Conservation (phyloP, 768 basidiomycete genomes). For the Kwoniella sp. region DNA sequence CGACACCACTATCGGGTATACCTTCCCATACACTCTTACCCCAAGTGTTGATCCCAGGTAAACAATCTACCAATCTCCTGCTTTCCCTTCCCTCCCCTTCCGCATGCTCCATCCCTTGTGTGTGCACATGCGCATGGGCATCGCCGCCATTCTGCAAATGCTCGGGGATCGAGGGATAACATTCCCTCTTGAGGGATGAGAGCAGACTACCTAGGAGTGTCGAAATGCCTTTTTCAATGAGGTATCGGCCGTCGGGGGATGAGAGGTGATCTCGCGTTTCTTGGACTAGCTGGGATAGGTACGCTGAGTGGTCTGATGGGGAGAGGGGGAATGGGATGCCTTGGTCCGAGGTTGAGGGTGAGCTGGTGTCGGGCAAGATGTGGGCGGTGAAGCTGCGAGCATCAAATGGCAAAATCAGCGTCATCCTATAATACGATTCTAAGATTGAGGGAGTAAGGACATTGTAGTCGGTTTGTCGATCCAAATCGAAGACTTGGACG, state of each 20-base stretch:
- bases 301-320: constrained; percentile 57
- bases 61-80: constrained; percentile 72
- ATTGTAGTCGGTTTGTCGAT: no score
- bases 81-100: constrained; percentile 27
- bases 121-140: constrained; percentile 6
- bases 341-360: constrained; percentile 4
- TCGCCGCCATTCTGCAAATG: constrained; percentile 24
- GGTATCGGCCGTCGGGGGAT: constrained; percentile 70
- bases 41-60: constrained; percentile 81
- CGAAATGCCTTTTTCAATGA: constrained; percentile 74
- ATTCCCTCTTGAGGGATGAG: constrained; percentile 63
- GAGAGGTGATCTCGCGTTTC: constrained; percentile 69
- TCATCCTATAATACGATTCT: no score
- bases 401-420: not conserved
- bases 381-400: constrained; percentile 54
- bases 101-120: constrained; percentile 4
- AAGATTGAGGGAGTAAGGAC: no score
- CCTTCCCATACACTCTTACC: constrained; percentile 57
- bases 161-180: no score
- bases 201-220: constrained; percentile 68
- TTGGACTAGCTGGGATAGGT: constrained; percentile 67
- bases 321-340: constrained; percentile 45
- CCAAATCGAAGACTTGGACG: no score
- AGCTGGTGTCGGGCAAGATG: constrained; percentile 59
- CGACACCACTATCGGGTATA: constrained; percentile 49